Evolutionary conservation across 2,329 filamentous ascomycete species (phyloP).

Genomic region (Aspergillus novoparasiticus): DNA sequence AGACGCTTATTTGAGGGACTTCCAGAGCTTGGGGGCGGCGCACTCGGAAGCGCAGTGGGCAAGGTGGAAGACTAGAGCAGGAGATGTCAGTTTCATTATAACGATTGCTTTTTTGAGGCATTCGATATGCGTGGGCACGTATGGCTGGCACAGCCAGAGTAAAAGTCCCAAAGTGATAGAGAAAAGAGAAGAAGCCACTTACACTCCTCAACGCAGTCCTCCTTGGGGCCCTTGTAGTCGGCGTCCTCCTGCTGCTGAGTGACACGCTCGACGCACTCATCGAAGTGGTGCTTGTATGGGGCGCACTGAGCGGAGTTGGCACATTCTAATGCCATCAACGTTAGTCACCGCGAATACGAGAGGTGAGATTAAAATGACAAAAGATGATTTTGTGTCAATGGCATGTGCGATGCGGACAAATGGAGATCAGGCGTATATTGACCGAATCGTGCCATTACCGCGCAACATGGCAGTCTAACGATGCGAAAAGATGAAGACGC

Average conservation of each 20-base stretch:
- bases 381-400: slow-evolving; percentile 3
- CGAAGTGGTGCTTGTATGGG: slow-evolving; percentile 94
- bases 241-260: slow-evolving; percentile 67
- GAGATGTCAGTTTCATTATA: slow-evolving; percentile 15
- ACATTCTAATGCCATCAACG: slow-evolving; percentile 68
- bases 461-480: slow-evolving; percentile 4
- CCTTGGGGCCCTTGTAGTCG: slow-evolving; percentile 71
- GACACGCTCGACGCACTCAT: slow-evolving; percentile 96
- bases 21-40: slow-evolving; percentile 95
- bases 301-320: slow-evolving; percentile 81
- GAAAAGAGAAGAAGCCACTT: slow-evolving; percentile 50
- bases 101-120: background rate
- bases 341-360: background rate
- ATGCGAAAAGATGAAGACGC: background rate
- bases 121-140: background rate
- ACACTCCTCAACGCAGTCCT: slow-evolving; percentile 99
- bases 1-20: slow-evolving; percentile 77
- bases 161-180: background rate
- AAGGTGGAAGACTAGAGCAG: slow-evolving; percentile 85
- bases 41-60: slow-evolving; percentile 92
- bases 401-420: slow-evolving; percentile 1
- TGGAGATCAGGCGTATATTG: background rate
- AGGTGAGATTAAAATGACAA: background rate
- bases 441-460: background rate
- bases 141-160: background rate